Evolutionary conservation across 169 alveolate species (phyloP).

Genomic region (Plasmodium ovale): DNA sequence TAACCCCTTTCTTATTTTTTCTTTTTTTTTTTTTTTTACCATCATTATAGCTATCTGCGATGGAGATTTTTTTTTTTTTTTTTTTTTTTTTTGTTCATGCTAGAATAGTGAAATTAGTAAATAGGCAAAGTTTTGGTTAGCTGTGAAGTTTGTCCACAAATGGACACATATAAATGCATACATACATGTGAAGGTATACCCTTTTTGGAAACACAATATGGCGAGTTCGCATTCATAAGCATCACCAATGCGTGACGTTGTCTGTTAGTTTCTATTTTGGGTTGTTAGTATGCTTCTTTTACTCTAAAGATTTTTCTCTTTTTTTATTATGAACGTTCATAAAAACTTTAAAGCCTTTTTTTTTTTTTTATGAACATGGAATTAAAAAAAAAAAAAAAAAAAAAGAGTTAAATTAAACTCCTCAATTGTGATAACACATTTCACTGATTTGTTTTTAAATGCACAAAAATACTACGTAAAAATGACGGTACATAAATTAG

Average conservation of each 20-base stretch:
- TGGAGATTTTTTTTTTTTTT: background rate
- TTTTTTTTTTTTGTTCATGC: slow-evolving; percentile 6
- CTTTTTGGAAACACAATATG: background rate
- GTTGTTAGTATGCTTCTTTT: background rate
- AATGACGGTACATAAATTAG: background rate
- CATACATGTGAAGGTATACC: no score
- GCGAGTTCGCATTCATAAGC: background rate
- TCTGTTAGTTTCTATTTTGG: slow-evolving; percentile 8
- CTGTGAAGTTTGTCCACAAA: background rate
- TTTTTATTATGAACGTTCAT: slow-evolving; percentile 31
- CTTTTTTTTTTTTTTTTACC: background rate
- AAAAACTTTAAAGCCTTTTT: slow-evolving; percentile 1
- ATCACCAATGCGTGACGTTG: background rate
- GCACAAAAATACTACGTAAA: background rate
- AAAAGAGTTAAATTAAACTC: background rate
- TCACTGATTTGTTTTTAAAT: background rate
- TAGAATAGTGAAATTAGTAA: background rate
- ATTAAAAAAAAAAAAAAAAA: slow-evolving; percentile 8
- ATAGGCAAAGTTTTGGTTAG: slow-evolving; percentile 20
- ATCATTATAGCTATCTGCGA: background rate
- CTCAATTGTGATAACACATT: background rate
- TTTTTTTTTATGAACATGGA: slow-evolving; percentile 32
- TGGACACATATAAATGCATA: no score
- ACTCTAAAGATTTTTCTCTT: background rate
- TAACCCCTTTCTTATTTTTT: background rate